These are phyloP conservation scores for Pelargonium australe DNA, from an alignment of 441 rosid genomes.

Conservation along the genomic window DNA sequence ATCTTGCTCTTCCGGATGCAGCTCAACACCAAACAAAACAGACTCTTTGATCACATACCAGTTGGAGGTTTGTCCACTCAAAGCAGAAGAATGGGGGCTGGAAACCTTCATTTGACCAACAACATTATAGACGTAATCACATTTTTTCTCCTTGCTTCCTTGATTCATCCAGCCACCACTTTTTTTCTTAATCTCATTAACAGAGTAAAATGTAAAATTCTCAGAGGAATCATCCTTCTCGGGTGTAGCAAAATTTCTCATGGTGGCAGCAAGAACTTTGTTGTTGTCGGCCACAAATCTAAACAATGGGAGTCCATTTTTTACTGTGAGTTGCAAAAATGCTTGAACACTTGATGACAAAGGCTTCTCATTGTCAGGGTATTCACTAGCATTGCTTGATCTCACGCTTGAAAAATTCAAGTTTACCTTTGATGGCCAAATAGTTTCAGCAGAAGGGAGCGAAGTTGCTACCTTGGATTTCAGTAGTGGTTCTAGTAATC, in stretches of 20 bases:
- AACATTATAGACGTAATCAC: constrained; percentile 42
- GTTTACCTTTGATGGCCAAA: constrained; percentile 30
- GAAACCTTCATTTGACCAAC: constrained; percentile 58
- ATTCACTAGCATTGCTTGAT: constrained; percentile 20
- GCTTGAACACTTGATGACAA: constrained; percentile 40
- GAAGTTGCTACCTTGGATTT: constrained; percentile 35
- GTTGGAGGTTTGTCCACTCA: constrained; percentile 11
- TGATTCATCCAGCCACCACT: constrained; percentile 61
- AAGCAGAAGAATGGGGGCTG: constrained; percentile 23
- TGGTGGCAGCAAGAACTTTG: constrained; percentile 54
- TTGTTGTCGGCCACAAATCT: constrained; percentile 52
- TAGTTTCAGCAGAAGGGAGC: constrained; percentile 25
- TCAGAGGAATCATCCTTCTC: constrained; percentile 38
- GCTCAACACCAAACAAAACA: constrained; percentile 49
- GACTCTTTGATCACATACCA: constrained; percentile 39
- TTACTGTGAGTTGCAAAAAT: constrained; percentile 45
- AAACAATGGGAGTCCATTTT: constrained; percentile 63
- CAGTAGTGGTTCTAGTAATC: constrained; percentile 56
- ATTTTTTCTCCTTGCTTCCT: constrained; percentile 47
- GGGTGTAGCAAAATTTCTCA: constrained; percentile 29
- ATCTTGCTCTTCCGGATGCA: constrained; percentile 33
- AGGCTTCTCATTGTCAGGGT: constrained; percentile 28
- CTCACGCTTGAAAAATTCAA: constrained; percentile 28
- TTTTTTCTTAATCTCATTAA: constrained; percentile 59
- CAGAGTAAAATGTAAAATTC: constrained; percentile 53